Base-by-base conservation (phyloP, 2,329 filamentous ascomycete species). In the Trichoderma afroharzianum region DNA sequence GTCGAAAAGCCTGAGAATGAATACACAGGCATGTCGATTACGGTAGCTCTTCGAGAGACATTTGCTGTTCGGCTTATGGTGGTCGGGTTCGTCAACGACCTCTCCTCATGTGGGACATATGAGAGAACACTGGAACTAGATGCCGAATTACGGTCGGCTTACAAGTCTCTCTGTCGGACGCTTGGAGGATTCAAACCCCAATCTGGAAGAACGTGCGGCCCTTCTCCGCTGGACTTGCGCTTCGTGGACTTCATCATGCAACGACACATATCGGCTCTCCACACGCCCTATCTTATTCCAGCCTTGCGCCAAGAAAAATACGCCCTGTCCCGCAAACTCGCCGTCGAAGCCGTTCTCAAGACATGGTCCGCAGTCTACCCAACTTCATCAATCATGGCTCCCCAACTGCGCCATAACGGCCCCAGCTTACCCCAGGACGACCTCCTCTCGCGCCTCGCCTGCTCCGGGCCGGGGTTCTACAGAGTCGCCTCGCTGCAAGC, bases 261-360 rank as follows among this genome's bases (percentile, higher is more conserved):
- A 30, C 85, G 87, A 9, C 89, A 88, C 74, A 77, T 90, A 3
- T 80, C 87, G 6, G 81, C 85, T 0, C 81, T 92, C 0, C 89
- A 92, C 75, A 80, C 86, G 3, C 86, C 86, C 0, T 89, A 84
- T 75, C 83, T 85, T 30, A 77, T 77, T 0, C 75, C 80, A 0
- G 79, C 84, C 1, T 77, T 83, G 2, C 77, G 77, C 0, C 80
- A 87, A 5, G 80, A 84, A 1, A 76, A 80, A 3, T 88, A 85
- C 72, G 85, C 86, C 0, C 88, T 83, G 72, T 88, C 87, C 0
- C 78, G 85, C 1, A 86, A 84, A 57, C 81, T 84, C 0, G 79
- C 84, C 0, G 73, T 87, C 6, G 87, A 90, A 7, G 80, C 81
- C 0, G 80, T 84, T 0, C 78, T 87, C 15, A 85, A 84, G 58